These are phyloP conservation scores for Ogataea kodamae DNA, from an alignment of 805 yeast species.

Conservation along the genomic window DNA sequence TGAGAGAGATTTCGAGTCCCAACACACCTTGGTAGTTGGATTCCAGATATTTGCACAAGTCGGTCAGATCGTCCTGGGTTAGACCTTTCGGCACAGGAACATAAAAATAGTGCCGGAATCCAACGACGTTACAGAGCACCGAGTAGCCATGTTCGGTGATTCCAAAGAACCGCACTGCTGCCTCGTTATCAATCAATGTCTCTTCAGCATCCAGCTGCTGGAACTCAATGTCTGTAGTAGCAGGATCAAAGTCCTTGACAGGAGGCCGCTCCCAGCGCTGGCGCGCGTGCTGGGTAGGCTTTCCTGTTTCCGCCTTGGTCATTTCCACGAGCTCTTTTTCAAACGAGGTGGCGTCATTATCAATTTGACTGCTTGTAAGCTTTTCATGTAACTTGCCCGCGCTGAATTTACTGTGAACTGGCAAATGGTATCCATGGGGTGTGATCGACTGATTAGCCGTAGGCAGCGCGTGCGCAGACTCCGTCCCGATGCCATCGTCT, in stretches of 20 bases:
- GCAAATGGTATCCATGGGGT: conserved; percentile 31
- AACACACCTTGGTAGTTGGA: conserved; percentile 54
- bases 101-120: conserved; percentile 85
- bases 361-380: conserved; percentile 27
- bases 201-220: conserved; percentile 98
- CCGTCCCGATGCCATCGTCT: conserved; percentile 24
- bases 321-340: conserved; percentile 49
- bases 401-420: conserved; percentile 26
- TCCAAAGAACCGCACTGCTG: conserved; percentile 84
- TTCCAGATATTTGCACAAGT: conserved; percentile 45
- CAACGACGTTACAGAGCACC: conserved; percentile 83
- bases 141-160: conserved; percentile 86
- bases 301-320: conserved; percentile 31
- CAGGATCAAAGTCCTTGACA: conserved; percentile 50
- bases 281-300: conserved; percentile 18
- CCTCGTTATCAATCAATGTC: conserved; percentile 50
- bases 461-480: conserved; percentile 31
- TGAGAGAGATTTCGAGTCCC: conserved; percentile 59
- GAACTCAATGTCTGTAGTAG: conserved; percentile 55
- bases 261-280: conserved; percentile 53
- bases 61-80: conserved; percentile 47
- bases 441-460: conserved; percentile 30
- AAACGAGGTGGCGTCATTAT: conserved; percentile 43
- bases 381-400: conserved; percentile 28
- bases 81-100: conserved; percentile 88